Conservation (phyloP, 371 early-diverging fungal genomes). For the Haplosporangium sp. region DNA sequence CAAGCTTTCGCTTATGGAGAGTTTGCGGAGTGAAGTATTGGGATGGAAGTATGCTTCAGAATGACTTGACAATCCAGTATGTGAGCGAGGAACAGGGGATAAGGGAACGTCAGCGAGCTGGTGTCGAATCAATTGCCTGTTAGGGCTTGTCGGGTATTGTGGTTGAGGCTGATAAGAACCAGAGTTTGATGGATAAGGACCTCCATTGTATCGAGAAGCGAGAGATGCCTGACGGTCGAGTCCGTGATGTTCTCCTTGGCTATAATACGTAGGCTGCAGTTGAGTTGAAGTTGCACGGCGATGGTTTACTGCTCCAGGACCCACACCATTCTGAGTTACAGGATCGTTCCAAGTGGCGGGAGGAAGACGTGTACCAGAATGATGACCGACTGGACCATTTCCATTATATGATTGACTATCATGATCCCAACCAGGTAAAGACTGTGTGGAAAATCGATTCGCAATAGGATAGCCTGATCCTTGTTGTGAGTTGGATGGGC, state of each 20-base stretch:
- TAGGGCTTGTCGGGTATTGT: slow-evolving; percentile 23
- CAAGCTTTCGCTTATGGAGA: slow-evolving; percentile 40
- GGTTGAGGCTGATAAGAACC: slow-evolving; percentile 26
- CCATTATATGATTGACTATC: slow-evolving; percentile 22
- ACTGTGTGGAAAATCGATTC: slow-evolving; percentile 48
- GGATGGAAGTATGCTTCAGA: slow-evolving; percentile 35
- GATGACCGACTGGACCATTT: slow-evolving; percentile 33
- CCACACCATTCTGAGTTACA: slow-evolving; percentile 19
- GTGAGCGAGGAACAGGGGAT: slow-evolving; percentile 15
- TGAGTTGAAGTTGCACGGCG: slow-evolving; percentile 47
- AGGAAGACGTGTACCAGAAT: slow-evolving; percentile 26
- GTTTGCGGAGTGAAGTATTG: slow-evolving; percentile 25
- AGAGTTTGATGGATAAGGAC: slow-evolving; percentile 28
- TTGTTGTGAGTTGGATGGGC: slow-evolving; percentile 16
- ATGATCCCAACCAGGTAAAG: slow-evolving; percentile 47
- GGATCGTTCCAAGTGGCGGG: slow-evolving; percentile 36
- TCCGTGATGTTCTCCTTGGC: slow-evolving; percentile 18
- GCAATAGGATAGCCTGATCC: slow-evolving; percentile 28
- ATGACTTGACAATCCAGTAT: slow-evolving; percentile 13
- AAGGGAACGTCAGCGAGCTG: slow-evolving; percentile 33
- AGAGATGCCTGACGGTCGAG: slow-evolving; percentile 39
- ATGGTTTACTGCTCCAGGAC: slow-evolving; percentile 23
- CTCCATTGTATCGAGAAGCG: slow-evolving; percentile 32
- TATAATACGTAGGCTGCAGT: slow-evolving; percentile 43
- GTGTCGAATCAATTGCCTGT: slow-evolving; percentile 42